These are phyloP conservation scores for Penicillium freii DNA, from an alignment of 2,329 filamentous ascomycete species.

Conservation along the genomic window DNA sequence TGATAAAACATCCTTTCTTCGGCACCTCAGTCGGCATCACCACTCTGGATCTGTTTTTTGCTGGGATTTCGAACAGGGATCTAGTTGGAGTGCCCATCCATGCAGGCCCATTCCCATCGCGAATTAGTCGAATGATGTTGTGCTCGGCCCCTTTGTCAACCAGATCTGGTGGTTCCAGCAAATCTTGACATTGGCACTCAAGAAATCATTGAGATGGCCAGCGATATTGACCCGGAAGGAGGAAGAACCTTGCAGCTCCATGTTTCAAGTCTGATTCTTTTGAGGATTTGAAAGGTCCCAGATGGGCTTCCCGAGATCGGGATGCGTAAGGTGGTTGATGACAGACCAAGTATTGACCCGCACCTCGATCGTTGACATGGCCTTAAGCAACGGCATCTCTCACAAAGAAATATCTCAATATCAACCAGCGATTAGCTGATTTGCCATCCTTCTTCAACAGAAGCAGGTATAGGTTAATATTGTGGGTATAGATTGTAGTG, in stretches of 20 bases:
- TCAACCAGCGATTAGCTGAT: too few relatives aligned
- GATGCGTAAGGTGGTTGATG: too few relatives aligned
- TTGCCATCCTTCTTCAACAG: too few relatives aligned
- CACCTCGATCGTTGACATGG: too few relatives aligned
- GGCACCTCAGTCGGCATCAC: constrained; percentile 23
- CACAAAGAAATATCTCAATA: too few relatives aligned
- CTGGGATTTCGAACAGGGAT: constrained; percentile 34
- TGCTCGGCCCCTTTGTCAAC: constrained; percentile 38
- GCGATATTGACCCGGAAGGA: constrained; percentile 37
- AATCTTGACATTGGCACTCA: constrained; percentile 49
- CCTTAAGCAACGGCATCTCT: too few relatives aligned
- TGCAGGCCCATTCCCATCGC: constrained; percentile 13
- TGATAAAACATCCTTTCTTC: constrained; percentile 39
- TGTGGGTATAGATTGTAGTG: too few relatives aligned
- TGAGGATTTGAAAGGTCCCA: too few relatives aligned
- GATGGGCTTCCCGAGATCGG: too few relatives aligned
- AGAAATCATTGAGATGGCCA: constrained; percentile 45
- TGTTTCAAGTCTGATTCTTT: too few relatives aligned
- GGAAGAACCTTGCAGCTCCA: constrained; percentile 40
- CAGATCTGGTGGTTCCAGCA: constrained; percentile 53
- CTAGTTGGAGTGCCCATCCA: constrained; percentile 28
- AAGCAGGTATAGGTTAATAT: too few relatives aligned
- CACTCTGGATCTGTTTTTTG: constrained; percentile 26
- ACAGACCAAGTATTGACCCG: too few relatives aligned
- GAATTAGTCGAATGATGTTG: constrained; percentile 29